Base-by-base conservation (phyloP, 495 filamentous ascomycete species). In the Hypoxylon subgilvum region DNA sequence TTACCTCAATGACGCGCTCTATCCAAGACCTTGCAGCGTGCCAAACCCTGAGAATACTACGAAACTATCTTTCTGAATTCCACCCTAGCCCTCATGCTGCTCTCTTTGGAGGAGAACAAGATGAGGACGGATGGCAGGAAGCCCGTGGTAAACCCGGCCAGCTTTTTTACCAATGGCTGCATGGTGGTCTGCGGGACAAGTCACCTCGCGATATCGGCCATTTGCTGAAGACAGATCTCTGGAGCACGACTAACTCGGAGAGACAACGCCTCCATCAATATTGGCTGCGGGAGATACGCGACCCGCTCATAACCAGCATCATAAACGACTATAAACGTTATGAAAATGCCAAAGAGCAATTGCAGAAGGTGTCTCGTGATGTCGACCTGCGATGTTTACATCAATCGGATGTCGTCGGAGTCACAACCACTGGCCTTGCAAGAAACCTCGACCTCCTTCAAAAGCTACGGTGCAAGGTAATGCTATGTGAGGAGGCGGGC, bases 401-500 rank as follows among this genome's bases (percentile, higher is more conserved):
- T 21, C 42, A 76, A 47, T 79, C 78, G 0, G 70, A 90, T 38
- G 73, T 95, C n/a, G 84, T 95, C 43, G 88, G 88, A 0, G 75
- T 88, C 1, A 94, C 89, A 0, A 91, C 91, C 1, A 84, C 86
- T 0, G 89, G 90, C 0, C 71, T 94, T 3, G 89, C 89, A 6
- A 74, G 78, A 10, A 86, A 88, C 38, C 64, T 90, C 0, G 72
- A 82, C 1, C 69, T 88, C 41, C 79, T 96, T 1, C 78, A 79
- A 25, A 76, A 77, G 12, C 49, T 93, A 2, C 64, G 71, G 18
- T 75, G 79, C 23, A 93, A 93, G 65, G 85, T 91, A 1, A 57
- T 95, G 44, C 34, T 93, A 3, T 86, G 84, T 57, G 89, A 93
- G 72, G 90, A 94, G 63, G 90, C 90, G 2, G 89, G 82, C 1